These are phyloP conservation scores for Fusarium palustre DNA, from an alignment of 2,329 filamentous ascomycete species.

Conservation along the genomic window DNA sequence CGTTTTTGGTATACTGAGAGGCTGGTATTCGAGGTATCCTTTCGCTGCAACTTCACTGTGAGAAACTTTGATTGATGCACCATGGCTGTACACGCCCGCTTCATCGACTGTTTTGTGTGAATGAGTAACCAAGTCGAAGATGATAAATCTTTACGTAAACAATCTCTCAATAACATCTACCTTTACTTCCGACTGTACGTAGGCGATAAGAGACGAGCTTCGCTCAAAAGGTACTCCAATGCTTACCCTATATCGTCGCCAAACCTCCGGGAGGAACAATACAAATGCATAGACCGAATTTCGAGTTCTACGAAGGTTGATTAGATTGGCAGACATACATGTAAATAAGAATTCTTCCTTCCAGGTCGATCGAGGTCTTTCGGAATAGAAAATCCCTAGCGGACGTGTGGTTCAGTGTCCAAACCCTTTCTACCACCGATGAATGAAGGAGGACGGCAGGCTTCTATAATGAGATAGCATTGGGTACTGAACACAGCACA, in stretches of 20 bases:
- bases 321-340: not conserved
- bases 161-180: no score
- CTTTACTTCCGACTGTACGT: no score
- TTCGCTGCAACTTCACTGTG: not conserved
- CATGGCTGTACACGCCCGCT: not conserved
- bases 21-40: not conserved
- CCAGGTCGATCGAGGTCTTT: not conserved
- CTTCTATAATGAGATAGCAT: not conserved
- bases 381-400: not conserved
- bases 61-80: not conserved
- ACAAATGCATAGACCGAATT: not conserved
- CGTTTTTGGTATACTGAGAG: no score
- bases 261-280: not conserved
- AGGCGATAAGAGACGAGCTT: no score
- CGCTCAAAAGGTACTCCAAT: not conserved
- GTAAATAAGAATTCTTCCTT: no score
- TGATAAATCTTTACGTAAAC: not conserved
- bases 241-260: not conserved
- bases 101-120: not conserved
- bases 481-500: not conserved
- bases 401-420: not conserved
- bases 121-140: not conserved
- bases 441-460: not conserved
- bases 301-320: not conserved
- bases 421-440: not conserved